Percentiles rank a stretch among this genome's conserved stretches.
Evolutionary conservation across 2,329 filamentous ascomycete genomes (phyloP).

Genomic region (Aspergillus terreus): DNA sequence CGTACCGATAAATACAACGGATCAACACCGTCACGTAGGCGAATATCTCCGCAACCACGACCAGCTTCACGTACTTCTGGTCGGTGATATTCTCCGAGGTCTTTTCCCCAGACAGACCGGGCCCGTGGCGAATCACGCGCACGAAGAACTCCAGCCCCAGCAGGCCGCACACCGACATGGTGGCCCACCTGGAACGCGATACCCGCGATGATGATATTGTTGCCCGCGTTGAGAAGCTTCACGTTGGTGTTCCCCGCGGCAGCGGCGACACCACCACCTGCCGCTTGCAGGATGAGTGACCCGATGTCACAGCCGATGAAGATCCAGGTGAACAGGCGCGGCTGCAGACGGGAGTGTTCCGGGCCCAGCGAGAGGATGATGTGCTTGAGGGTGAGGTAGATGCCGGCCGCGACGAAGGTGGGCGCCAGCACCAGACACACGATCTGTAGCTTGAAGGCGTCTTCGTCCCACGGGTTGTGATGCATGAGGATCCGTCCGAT

Average conservation of each 20-base stretch:
- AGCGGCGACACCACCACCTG: slow-evolving; percentile 56
- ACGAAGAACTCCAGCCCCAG: slow-evolving; percentile 46
- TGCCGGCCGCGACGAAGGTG: slow-evolving; percentile 53
- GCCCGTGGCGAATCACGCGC: slow-evolving; percentile 24
- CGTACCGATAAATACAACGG: slow-evolving; percentile 43
- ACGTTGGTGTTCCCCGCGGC: slow-evolving; percentile 39
- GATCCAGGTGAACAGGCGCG: slow-evolving; percentile 54
- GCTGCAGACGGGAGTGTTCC: slow-evolving; percentile 45
- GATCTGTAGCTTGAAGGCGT: slow-evolving; percentile 53
- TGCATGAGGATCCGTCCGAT: slow-evolving; percentile 52
- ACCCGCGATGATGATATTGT: slow-evolving; percentile 57
- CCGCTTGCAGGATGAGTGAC: slow-evolving; percentile 57
- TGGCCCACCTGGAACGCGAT: slow-evolving; percentile 55
- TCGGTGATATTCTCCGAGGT: slow-evolving; percentile 6
- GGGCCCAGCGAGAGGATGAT: slow-evolving; percentile 55
- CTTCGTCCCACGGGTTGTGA: slow-evolving; percentile 48
- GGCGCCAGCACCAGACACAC: slow-evolving; percentile 55
- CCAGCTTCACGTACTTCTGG: slow-evolving; percentile 19
- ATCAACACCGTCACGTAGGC: slow-evolving; percentile 41
- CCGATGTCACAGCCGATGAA: slow-evolving; percentile 59
- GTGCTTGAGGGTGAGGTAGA: slow-evolving; percentile 57
- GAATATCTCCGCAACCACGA: slow-evolving; percentile 28
- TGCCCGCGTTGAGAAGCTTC: slow-evolving; percentile 44
- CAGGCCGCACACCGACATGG: slow-evolving; percentile 39
- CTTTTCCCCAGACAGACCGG: slow-evolving; percentile 25